These are phyloP conservation scores for Rhododendron molle DNA, from an alignment of 148 eudicot species.

Conservation along the genomic window DNA sequence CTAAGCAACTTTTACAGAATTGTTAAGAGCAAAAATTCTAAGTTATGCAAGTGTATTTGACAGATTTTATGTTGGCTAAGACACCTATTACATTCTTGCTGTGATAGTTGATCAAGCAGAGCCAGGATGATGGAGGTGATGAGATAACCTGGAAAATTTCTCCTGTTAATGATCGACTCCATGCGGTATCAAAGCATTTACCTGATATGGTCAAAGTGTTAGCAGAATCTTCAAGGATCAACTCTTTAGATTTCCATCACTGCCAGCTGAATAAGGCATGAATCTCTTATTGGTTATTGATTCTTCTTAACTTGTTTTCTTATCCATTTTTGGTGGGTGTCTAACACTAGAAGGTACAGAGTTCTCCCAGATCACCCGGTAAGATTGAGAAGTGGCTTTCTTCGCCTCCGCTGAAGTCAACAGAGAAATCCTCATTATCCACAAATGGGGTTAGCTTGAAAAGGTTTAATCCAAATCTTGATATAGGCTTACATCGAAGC, in stretches of 20 bases:
- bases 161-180: constrained; percentile 79
- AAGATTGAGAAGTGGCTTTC: constrained; percentile 48
- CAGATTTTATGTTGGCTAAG: constrained; percentile 10
- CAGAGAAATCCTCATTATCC: constrained; percentile 27
- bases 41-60: background rate
- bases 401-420: constrained; percentile 33
- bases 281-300: constrained; percentile 6
- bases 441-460: constrained; percentile 28
- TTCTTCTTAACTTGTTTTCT: background rate
- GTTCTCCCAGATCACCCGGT: constrained; percentile 27
- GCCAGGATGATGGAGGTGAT: constrained; percentile 92
- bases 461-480: constrained; percentile 21
- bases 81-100: background rate
- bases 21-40: no score
- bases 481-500: constrained; percentile 15
- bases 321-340: constrained; percentile 4
- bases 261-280: constrained; percentile 46
- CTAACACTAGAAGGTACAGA: constrained; percentile 27
- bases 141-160: constrained; percentile 93
- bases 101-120: constrained; percentile 72
- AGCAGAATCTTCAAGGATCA: constrained; percentile 75
- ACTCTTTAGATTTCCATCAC: constrained; percentile 44
- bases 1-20: no score
- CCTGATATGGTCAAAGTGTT: constrained; percentile 61
- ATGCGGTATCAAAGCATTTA: constrained; percentile 60